These are phyloP conservation scores for Syzygium jambos DNA, from an alignment of 345 rosid genomes.

Conservation along the genomic window DNA sequence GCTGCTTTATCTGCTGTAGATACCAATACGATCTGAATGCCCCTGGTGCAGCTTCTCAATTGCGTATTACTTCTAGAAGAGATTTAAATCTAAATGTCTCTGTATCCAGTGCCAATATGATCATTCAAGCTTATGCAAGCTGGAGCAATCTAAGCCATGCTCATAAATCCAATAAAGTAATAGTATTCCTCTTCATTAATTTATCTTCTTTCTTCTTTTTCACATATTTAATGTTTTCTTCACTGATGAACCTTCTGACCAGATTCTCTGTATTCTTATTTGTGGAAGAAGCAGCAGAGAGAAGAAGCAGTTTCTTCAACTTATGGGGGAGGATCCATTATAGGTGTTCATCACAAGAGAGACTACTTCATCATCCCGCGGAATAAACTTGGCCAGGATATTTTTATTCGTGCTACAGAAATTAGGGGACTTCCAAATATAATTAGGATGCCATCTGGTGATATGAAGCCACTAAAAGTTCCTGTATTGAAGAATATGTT, in stretches of 20 bases:
- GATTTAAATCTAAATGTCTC: constrained; percentile 83
- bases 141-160: constrained; percentile 72
- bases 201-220: background rate
- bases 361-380: constrained; percentile 75
- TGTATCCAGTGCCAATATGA: constrained; percentile 79
- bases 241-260: background rate
- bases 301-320: constrained; percentile 49
- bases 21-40: constrained; percentile 71
- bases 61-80: constrained; percentile 66
- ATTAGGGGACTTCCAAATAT: constrained; percentile 44
- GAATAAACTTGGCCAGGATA: constrained; percentile 94
- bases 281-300: background rate
- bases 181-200: constrained; percentile 7
- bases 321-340: constrained; percentile 43
- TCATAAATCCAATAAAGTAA: constrained; percentile 36
- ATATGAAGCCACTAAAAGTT: constrained; percentile 73
- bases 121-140: constrained; percentile 95
- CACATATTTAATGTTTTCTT: background rate
- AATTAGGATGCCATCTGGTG: constrained; percentile 88
- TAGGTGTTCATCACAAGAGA: constrained; percentile 65
- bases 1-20: constrained; percentile 29
- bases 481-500: constrained; percentile 81
- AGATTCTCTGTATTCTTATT: background rate
- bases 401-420: constrained; percentile 70
- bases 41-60: constrained; percentile 73